phyloP scores from a whole-genome alignment of 202 grass and related monocot genomes.

The Hordeum pubiflorum region DNA sequence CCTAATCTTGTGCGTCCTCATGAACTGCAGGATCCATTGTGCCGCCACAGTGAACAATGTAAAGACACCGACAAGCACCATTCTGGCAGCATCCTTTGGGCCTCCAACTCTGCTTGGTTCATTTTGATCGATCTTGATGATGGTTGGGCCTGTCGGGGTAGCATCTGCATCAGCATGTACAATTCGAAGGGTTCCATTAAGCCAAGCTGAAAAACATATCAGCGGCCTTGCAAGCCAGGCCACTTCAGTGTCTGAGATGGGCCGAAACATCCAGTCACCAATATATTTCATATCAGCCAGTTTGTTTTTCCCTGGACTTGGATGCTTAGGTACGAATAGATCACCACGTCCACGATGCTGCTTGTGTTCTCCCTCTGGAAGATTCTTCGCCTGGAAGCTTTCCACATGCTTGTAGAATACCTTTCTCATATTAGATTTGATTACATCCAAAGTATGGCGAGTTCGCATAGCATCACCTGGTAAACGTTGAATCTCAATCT shows the following conservation, averaged over 20 bases:
- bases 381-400: slow-evolving; percentile 15
- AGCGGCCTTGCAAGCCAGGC: slow-evolving; percentile 55
- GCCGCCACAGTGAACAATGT: slow-evolving; percentile 39
- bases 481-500: slow-evolving; percentile 52
- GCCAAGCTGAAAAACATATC: slow-evolving; percentile 53
- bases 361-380: slow-evolving; percentile 20
- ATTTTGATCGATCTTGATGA: slow-evolving; percentile 38
- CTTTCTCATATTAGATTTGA: slow-evolving; percentile 50
- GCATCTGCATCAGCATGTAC: slow-evolving; percentile 22
- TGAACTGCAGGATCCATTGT: slow-evolving; percentile 46
- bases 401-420: slow-evolving; percentile 49
- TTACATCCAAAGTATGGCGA: slow-evolving; percentile 41
- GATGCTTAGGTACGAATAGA: slow-evolving; percentile 59
- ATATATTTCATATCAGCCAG: slow-evolving; percentile 35
- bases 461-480: slow-evolving; percentile 36
- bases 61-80: slow-evolving; percentile 25
- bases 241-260: slow-evolving; percentile 63
- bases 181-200: slow-evolving; percentile 47
- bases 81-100: slow-evolving; percentile 51
- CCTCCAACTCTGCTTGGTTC: slow-evolving; percentile 39
- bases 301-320: slow-evolving; percentile 24
- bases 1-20: slow-evolving; percentile 49
- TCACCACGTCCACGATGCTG: slow-evolving; percentile 33
- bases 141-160: slow-evolving; percentile 11
- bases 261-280: slow-evolving; percentile 71